These are phyloP conservation scores for Ophiocordyceps camponoti-saundersi DNA, from an alignment of 2,329 filamentous ascomycete genomes.

Conservation along the genomic window DNA sequence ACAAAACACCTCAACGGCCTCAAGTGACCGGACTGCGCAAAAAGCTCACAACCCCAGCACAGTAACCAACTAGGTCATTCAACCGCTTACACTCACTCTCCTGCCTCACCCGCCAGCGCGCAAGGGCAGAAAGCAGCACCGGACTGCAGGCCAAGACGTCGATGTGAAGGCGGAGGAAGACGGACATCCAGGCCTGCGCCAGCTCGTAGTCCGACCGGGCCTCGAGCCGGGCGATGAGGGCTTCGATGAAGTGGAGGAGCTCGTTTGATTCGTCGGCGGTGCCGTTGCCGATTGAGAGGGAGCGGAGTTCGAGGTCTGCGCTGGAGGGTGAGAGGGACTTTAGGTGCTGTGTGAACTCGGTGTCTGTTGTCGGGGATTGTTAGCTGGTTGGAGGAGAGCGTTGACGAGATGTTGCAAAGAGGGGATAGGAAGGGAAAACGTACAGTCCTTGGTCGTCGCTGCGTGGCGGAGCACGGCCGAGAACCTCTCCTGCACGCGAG, in stretches of 20 bases:
- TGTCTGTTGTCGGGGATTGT: conserved; percentile 24
- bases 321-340: conserved; percentile 69
- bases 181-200: conserved; percentile 92
- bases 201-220: conserved; percentile 76
- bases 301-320: conserved; percentile 81
- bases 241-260: conserved; percentile 62
- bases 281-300: conserved; percentile 34
- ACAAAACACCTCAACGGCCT: neutral
- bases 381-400: conserved; percentile 7
- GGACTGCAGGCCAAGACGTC: conserved; percentile 34
- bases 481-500: conserved; percentile 39
- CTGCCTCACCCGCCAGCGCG: conserved; percentile 56
- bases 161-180: conserved; percentile 70
- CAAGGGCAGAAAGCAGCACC: conserved; percentile 39
- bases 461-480: conserved; percentile 38
- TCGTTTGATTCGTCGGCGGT: conserved; percentile 44
- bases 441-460: conserved; percentile 42
- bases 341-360: conserved; percentile 58
- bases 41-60: conserved; percentile 71
- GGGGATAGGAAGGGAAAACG: conserved; percentile 12
- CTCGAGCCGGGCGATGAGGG: conserved; percentile 53
- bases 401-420: conserved; percentile 1
- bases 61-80: conserved; percentile 68
- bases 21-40: conserved; percentile 45
- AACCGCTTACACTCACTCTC: conserved; percentile 54